Evolutionary conservation across 1,284 basidiomycete genomes (phyloP).

Genomic region (Naganishia sp.): DNA sequence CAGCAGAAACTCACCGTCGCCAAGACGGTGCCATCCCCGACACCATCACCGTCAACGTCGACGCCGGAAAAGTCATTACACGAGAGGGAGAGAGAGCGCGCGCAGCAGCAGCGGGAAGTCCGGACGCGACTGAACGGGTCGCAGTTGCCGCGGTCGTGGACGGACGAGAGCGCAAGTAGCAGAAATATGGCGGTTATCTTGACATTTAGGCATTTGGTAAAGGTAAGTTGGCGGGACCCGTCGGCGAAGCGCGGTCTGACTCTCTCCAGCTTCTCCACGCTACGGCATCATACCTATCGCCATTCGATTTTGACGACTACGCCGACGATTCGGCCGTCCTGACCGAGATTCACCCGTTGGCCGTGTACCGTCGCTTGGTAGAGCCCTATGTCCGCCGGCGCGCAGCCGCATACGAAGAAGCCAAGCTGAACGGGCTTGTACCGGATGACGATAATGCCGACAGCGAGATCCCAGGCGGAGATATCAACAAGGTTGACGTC

Average conservation of each 20-base stretch:
- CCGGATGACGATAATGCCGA: slow-evolving; percentile 13
- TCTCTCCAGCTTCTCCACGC: slow-evolving; percentile 49
- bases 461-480: slow-evolving; percentile 9
- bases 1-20: slow-evolving; percentile 24
- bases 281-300: slow-evolving; percentile 47
- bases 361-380: slow-evolving; percentile 50
- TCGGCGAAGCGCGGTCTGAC: slow-evolving; percentile 35
- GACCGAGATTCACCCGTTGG: slow-evolving; percentile 49
- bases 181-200: slow-evolving; percentile 52
- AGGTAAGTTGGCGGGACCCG: slow-evolving; percentile 40
- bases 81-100: slow-evolving; percentile 15
- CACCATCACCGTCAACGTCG: not conserved
- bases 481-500: slow-evolving; percentile 34
- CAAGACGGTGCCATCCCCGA: not conserved
- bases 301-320: slow-evolving; percentile 51
- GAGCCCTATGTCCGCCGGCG: slow-evolving; percentile 44
- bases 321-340: slow-evolving; percentile 47
- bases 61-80: slow-evolving; percentile 8
- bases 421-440: slow-evolving; percentile 12
- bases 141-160: slow-evolving; percentile 50
- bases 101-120: slow-evolving; percentile 28
- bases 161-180: slow-evolving; percentile 44
- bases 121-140: slow-evolving; percentile 35
- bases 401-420: slow-evolving; percentile 27
- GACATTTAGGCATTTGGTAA: slow-evolving; percentile 54